Base-by-base conservation (phyloP, 495 filamentous ascomycete genomes). In the Diplogelasinospora grovesii region DNA sequence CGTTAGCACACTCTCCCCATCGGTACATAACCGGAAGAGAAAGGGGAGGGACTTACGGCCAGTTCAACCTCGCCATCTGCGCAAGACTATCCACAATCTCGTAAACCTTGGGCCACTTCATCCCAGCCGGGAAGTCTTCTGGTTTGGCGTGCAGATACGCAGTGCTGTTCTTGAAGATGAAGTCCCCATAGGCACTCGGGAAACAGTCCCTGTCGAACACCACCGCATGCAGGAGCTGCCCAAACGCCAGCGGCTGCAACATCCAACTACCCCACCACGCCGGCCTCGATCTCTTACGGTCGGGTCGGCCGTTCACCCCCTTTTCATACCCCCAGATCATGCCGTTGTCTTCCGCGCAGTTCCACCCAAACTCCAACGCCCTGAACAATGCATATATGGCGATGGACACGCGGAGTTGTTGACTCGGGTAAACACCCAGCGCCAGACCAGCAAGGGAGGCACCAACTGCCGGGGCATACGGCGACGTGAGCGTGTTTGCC, bases 251-350 rank as follows among this genome's bases (percentile, higher is more conserved):
- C 1, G 92, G 92, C 74, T 95, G 89, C 52, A 97, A 65, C 73
- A 97, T 69, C 90, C 90, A 97, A 56, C 87, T 94, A 16, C 90
- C 92, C 70, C 88, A 90, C 92, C 92, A 98, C 78, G 74, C 75
- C 5, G 88, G 84, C 45, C 75, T 68, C 38, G 61, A 53, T 42
- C 62, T 54, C 43, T 43, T 60, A 49, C 66, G 66, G 23, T 61
- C 65, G 41, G 44, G 50, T 41, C 46, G 47, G 13, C 58, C 58
- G 6, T 43, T 36, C 8, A 48, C 47, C 22, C 50, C 65, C 50
- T 36, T 46, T 46, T 64, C 64, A 54, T 65, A 66, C 28, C 81
- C 73, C 68, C 77, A 79, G 37, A 95, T 71, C 69, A 78, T 83
- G 5, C 90, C 90, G 46, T 84, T 78, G 25, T 83, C 77, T 50